These are phyloP conservation scores for Thermochaetoides dissita DNA, from an alignment of 2,329 filamentous ascomycete species.

Conservation along the genomic window DNA sequence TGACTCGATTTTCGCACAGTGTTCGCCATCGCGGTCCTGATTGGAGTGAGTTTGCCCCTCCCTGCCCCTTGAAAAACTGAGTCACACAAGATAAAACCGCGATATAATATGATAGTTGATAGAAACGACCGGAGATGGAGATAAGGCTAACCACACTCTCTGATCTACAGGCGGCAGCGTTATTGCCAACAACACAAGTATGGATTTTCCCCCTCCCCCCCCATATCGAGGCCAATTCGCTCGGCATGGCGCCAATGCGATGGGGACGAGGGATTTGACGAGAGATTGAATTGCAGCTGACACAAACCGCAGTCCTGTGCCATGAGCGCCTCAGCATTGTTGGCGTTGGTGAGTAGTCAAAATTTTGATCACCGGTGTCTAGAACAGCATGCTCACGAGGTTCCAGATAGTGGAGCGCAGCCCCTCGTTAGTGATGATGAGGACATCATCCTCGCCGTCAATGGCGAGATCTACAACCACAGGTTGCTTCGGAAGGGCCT, in stretches of 20 bases:
- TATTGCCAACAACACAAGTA: constrained; percentile 83
- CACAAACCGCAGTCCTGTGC: constrained; percentile 56
- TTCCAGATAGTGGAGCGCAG: constrained; percentile 79
- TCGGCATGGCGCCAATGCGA: too few species aligned
- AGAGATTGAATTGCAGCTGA: constrained; percentile 16
- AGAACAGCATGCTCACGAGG: constrained; percentile 12
- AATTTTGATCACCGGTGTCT: too few species aligned
- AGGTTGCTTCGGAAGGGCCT: constrained; percentile 79
- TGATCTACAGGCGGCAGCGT: constrained; percentile 61
- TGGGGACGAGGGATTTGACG: background rate
- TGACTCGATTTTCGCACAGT: constrained; percentile 37
- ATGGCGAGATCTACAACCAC: constrained; percentile 99
- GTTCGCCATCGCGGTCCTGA: constrained; percentile 93
- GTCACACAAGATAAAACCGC: constrained; percentile 16
- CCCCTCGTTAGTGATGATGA: constrained; percentile 86
- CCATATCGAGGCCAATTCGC: background rate
- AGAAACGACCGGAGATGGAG: too few species aligned
- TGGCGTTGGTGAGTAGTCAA: constrained; percentile 60
- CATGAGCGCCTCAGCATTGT: constrained; percentile 98
- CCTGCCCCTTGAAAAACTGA: constrained; percentile 6
- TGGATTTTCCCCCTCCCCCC: constrained; percentile 19
- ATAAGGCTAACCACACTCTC: constrained; percentile 3
- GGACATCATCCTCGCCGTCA: constrained; percentile 83
- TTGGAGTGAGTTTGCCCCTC: constrained; percentile 62
- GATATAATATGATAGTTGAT: too few species aligned